Conservation (phyloP, 352 stramenopile species). For the Phytophthora foliorum region DNA sequence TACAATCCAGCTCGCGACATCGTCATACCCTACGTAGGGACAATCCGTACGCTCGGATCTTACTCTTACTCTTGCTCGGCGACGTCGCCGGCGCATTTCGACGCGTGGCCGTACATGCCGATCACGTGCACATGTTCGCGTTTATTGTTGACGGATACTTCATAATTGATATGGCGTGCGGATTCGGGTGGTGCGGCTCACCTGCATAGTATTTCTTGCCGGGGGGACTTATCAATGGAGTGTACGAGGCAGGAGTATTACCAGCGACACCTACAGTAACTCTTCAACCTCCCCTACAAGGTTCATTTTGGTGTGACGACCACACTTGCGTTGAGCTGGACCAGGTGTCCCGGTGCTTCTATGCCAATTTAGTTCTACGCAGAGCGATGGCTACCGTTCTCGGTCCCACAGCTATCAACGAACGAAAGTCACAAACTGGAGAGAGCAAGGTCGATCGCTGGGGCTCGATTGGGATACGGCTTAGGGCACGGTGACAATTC, state of each 20-base stretch:
- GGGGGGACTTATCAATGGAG: neutral
- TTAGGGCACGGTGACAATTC: neutral
- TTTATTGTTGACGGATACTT: neutral
- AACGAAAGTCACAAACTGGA: slow-evolving; percentile 1
- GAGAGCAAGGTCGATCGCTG: neutral
- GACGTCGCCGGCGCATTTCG: neutral
- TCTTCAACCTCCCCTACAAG: neutral
- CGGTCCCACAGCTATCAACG: neutral
- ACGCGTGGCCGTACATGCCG: neutral
- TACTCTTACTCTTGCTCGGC: neutral
- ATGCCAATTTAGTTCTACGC: neutral
- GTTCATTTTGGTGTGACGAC: neutral
- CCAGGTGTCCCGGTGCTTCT: neutral
- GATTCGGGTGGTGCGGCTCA: neutral
- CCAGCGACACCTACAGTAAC: neutral
- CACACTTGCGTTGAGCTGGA: neutral
- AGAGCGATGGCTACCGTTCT: neutral
- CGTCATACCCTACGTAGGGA: neutral
- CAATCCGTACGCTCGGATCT: neutral
- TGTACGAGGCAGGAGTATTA: neutral
- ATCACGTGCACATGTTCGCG: neutral
- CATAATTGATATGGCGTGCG: neutral
- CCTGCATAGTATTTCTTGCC: neutral
- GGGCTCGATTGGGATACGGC: neutral
- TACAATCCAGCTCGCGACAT: slow-evolving; percentile 16